These are phyloP conservation scores for Prunus persica DNA, from an alignment of 306 rosid species.

Conservation along the genomic window Prunus_persica_NCBIv2 NC_034012.1:315501-316000, in stretches of 20 bases:
- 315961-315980: conserved; percentile 80
- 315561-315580: conserved; percentile 52
- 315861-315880: conserved; percentile 35
- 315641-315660: conserved; percentile 46
- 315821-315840: conserved; percentile 54
- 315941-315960: conserved; percentile 38
- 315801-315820: conserved; percentile 72
- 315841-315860: conserved; percentile 44
- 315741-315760: conserved; percentile 15
- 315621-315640: conserved; percentile 89
- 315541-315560: conserved; percentile 73
- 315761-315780: conserved; percentile 39
- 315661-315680: conserved; percentile 27
- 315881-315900: conserved; percentile 31
- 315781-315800: conserved; percentile 65
- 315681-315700: conserved; percentile 26
- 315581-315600: conserved; percentile 61
- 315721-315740: conserved; percentile 25
- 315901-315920: conserved; percentile 36
- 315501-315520: neutral
- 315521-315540: conserved; percentile 45
- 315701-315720: conserved; percentile 28
- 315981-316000: conserved; percentile 57
- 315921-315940: conserved; percentile 44
- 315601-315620: conserved; percentile 84